Conservation (phyloP, 495 filamentous ascomycete species). For the Barbatosphaeria neglecta region DNA sequence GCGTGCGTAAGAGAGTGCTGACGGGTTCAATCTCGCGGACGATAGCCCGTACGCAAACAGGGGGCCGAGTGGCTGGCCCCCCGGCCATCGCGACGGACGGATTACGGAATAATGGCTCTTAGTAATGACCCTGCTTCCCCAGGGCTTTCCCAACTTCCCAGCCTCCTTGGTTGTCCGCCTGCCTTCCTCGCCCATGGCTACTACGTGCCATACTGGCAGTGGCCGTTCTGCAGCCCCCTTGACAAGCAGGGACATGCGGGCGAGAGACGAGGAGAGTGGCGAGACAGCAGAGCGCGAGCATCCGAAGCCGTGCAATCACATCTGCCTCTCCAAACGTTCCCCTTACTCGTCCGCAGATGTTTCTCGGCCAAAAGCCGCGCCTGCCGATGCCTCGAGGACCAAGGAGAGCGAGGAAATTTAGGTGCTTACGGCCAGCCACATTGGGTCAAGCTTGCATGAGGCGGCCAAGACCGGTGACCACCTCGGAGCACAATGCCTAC, state of each 20-base stretch:
- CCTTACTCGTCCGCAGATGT: not conserved
- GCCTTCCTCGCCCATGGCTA: no score
- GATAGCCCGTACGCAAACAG: not conserved
- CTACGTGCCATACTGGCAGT: not conserved
- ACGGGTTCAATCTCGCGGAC: not conserved
- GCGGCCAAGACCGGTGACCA: not conserved
- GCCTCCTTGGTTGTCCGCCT: not conserved
- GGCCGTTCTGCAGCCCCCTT: not conserved
- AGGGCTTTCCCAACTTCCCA: no score
- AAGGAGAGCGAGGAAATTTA: not conserved
- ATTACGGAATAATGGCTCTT: not conserved
- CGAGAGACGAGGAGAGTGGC: not conserved
- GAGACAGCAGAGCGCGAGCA: not conserved
- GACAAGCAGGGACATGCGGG: not conserved
- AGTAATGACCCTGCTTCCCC: not conserved
- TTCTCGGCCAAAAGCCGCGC: not conserved
- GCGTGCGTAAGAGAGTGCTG: no score
- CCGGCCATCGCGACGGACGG: not conserved
- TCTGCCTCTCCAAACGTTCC: no score
- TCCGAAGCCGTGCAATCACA: no score
- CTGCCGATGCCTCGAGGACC: not conserved
- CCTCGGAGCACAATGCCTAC: not conserved
- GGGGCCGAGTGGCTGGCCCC: not conserved
- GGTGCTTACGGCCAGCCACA: not conserved
- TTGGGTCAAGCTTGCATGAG: not conserved